These are phyloP conservation scores for Phialocephala sp. DNA, from an alignment of 2,329 filamentous ascomycete genomes.

Conservation along the genomic window DNA sequence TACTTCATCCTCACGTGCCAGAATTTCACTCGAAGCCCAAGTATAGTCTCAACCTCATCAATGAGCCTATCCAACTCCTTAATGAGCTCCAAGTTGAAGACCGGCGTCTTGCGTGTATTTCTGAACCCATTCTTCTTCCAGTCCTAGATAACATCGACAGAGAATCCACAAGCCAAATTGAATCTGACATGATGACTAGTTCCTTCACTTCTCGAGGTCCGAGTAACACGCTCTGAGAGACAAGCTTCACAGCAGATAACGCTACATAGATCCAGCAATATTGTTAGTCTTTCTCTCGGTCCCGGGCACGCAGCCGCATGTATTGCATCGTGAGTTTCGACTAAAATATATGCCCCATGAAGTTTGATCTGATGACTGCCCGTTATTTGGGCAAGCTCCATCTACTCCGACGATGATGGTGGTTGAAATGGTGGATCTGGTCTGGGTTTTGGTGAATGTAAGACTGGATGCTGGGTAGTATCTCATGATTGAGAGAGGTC, in stretches of 20 bases:
- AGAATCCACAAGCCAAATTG: not conserved
- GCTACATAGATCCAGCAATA: not conserved
- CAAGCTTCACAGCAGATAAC: not conserved
- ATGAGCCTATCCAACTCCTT: conserved; percentile 5
- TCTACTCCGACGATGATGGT: not conserved
- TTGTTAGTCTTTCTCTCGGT: conserved; percentile 2
- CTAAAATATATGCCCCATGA: conserved; percentile 3
- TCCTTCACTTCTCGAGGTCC: not conserved
- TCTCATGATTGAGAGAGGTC: not conserved
- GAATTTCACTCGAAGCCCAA: not conserved
- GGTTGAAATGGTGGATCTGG: not conserved
- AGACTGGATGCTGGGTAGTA: conserved; percentile 2
- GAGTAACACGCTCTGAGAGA: not conserved
- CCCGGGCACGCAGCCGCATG: not conserved
- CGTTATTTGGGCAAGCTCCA: conserved; percentile 3
- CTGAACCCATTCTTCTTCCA: conserved; percentile 7
- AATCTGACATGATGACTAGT: conserved; percentile 8
- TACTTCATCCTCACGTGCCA: conserved; percentile 10
- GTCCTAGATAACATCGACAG: not conserved
- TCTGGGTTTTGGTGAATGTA: not conserved
- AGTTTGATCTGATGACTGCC: not conserved
- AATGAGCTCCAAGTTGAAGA: conserved; percentile 4
- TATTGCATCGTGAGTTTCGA: not conserved
- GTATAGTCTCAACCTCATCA: not conserved
- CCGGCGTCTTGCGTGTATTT: not conserved